These are phyloP conservation scores for Aspergillus clavatus DNA, from an alignment of 2,329 filamentous ascomycete species.

Conservation along the genomic window DNA sequence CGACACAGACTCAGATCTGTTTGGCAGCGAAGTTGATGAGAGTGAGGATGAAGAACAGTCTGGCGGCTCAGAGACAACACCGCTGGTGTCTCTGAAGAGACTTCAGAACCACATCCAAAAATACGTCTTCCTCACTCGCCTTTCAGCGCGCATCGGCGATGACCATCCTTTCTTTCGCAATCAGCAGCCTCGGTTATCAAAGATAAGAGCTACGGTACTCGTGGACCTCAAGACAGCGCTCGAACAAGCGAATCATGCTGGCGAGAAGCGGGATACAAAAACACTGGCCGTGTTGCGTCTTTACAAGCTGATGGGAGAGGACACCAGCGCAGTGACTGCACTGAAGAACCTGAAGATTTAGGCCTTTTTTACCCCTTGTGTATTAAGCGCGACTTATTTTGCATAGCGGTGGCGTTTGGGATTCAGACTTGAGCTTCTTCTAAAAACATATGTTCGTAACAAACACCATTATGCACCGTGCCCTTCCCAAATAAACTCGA, in stretches of 20 bases:
- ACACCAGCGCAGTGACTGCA: constrained; percentile 54
- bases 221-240: constrained; percentile 61
- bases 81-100: constrained; percentile 37
- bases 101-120: constrained; percentile 54
- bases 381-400: constrained; percentile 6
- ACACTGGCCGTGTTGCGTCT: constrained; percentile 55
- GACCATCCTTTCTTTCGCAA: constrained; percentile 60
- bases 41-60: constrained; percentile 40
- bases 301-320: constrained; percentile 59
- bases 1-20: constrained; percentile 33
- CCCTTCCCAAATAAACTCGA: constrained; percentile 40
- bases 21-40: constrained; percentile 31
- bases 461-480: constrained; percentile 41
- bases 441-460: constrained; percentile 22
- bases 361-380: not conserved
- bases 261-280: constrained; percentile 33
- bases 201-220: constrained; percentile 58
- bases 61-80: constrained; percentile 31
- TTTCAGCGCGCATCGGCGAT: constrained; percentile 49
- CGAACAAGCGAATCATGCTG: constrained; percentile 49
- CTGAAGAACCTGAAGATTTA: constrained; percentile 45
- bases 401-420: constrained; percentile 46
- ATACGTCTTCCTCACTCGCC: constrained; percentile 52
- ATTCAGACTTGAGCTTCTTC: constrained; percentile 8
- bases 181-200: constrained; percentile 53